Base-by-base conservation (phyloP, 139 green algal genomes). In the Coelastrella sp. region DNA sequence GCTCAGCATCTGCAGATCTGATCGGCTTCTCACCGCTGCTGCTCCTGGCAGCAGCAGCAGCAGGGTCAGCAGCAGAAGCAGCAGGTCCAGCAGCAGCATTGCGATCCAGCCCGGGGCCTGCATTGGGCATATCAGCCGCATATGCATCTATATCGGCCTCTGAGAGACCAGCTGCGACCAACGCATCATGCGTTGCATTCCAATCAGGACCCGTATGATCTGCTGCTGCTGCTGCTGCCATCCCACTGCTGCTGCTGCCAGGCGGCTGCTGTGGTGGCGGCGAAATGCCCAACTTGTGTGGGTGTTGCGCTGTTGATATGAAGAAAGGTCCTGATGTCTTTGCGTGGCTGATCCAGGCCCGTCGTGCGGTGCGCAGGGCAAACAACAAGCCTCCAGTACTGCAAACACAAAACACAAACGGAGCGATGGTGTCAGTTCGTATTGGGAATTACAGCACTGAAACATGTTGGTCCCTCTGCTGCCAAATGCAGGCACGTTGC, bases 371-470 rank as follows among this genome's bases (percentile, higher is more conserved):
- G 19, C 87, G 87, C 78, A 91, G 61, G 16, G 56, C 32, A 73
- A 91, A 87, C 19, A 91, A 13, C 5, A 91, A 47, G 57, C 78
- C 78, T 17, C 87, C 87, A 23, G 87, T 59, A 23, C 87, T 91
- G 86, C 14, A 58, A 6, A 5, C 16, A 22, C 17, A 71, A 71
- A 10, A 71, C 11, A 0, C 8, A 71, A 13, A 71, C 11, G 11
- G 10, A 71, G 11, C 11, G 10, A 19, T 71, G 0, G 8, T 71
- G 61, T 71, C 11, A 71, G 8, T 19, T 71, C 10, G 11, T 13
- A 71, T 10, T 71, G 61, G 3, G 61, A 71, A 65, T 16, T 68
- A 16, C 3, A 80, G 65, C 66, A 65, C 23, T 47, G 66, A 4
- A 54, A 23, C 19, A 47, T 47, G 32, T 47, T 47, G 32, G 32